Percentiles rank a stretch among this genome's conserved stretches.
Conservation (phyloP, 192 early-diverging fungal species). For the Phycomyces nitens region DNA sequence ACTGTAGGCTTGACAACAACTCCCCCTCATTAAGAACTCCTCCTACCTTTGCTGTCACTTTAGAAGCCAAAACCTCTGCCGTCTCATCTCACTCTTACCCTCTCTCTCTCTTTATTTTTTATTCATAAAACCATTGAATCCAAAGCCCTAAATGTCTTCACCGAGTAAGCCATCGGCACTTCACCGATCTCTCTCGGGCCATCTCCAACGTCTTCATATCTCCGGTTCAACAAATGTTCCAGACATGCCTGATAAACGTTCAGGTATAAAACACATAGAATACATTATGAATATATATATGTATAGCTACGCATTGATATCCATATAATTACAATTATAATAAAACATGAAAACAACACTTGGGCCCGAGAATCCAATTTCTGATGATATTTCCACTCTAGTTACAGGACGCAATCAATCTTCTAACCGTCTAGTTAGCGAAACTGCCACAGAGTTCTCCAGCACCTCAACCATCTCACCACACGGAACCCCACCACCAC, state of each 20-base stretch:
- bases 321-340: not conserved
- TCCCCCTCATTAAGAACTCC: too few relatives aligned
- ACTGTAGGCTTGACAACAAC: not conserved
- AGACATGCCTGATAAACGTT: constrained; percentile 17
- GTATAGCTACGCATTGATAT: not conserved
- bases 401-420: too few relatives aligned
- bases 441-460: not conserved
- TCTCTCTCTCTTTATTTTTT: not conserved
- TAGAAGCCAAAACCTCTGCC: not conserved
- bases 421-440: too few relatives aligned
- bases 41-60: too few relatives aligned
- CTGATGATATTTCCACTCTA: too few relatives aligned
- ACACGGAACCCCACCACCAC: not conserved
- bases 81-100: not conserved
- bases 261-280: constrained; percentile 6
- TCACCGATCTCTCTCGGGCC: constrained; percentile 24
- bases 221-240: constrained; percentile 1
- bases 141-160: constrained; percentile 6
- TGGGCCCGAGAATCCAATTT: too few relatives aligned
- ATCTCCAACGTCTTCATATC: constrained; percentile 25
- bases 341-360: not conserved
- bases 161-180: constrained; percentile 14
- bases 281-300: not conserved
- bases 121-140: not conserved
- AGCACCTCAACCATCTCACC: not conserved